These are phyloP conservation scores for Globisporangium megalacanthum DNA, from an alignment of 352 stramenopile species.

Conservation along the genomic window DNA sequence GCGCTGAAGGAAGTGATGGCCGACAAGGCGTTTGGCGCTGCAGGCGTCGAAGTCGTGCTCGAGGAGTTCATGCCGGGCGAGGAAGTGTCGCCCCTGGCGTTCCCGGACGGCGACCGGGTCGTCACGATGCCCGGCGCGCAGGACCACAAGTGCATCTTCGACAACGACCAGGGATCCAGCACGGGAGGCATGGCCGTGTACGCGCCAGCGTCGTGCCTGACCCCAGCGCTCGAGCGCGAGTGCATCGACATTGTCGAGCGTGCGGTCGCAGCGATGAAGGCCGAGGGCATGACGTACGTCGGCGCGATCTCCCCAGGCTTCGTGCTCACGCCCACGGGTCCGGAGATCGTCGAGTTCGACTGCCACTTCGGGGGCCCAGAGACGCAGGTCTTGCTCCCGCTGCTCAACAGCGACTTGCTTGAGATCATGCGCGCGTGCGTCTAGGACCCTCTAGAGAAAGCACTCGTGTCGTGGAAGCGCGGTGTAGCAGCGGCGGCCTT, in stretches of 20 bases:
- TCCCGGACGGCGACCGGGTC: conserved; percentile 95
- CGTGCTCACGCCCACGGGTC: conserved; percentile 90
- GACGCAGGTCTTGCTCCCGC: conserved; percentile 97
- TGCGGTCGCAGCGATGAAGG: conserved; percentile 79
- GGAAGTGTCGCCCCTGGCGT: conserved; percentile 97
- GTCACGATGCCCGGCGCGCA: conserved; percentile 96
- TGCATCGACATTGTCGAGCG: conserved; percentile 88
- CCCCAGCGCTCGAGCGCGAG: conserved; percentile 87
- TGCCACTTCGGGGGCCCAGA: conserved; percentile 99
- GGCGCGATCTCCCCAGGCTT: conserved; percentile 99
- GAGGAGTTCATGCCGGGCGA: conserved; percentile 98
- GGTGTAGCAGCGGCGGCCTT: conserved; percentile 95
- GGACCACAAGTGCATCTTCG: conserved; percentile 98
- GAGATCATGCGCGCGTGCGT: conserved; percentile 97
- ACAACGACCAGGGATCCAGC: conserved; percentile 98
- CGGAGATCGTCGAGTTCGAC: conserved; percentile 99
- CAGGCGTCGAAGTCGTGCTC: conserved; percentile 96
- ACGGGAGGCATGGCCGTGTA: conserved; percentile 99
- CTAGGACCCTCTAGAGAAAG: conserved; percentile 85
- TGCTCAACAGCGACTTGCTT: conserved; percentile 97
- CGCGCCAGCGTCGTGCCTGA: conserved; percentile 95
- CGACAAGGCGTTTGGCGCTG: conserved; percentile 94
- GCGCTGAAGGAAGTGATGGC: conserved; percentile 97
- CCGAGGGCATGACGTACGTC: conserved; percentile 97
- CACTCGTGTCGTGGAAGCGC: conserved; percentile 88